Evolutionary conservation across 257 asterid species (phyloP), one percentile per base, ranked within the genome.

Genomic region (Fraxinus excelsior): DNA sequence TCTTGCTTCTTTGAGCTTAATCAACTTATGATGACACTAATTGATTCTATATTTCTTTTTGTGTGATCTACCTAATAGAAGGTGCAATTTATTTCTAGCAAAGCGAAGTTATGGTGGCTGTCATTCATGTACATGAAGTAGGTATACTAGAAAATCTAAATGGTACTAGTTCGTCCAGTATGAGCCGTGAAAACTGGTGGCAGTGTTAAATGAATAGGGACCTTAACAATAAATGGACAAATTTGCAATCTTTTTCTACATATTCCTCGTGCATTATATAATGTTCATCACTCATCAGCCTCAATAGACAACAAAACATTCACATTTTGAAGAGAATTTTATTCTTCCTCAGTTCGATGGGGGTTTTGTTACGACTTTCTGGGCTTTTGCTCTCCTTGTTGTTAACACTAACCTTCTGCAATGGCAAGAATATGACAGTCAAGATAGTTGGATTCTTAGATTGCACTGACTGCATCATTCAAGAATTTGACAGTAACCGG

Each of bases 381-480:
- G 56, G 46, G 13, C 62, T 80, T 34, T 49, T 28, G 46, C n/a
- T 73, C 42, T 73, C 80, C 53, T 49, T 85, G 7, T 62, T 80
- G 4, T 67, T 76, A 1, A 42, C 74, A 13, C 71, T 85, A 26
- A 78, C 79, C 76, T 76, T 73, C 62, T 75, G 79, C 40, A 75
- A 80, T 32, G 78, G 82, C 46, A 80, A 78, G 78, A 73, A 70
- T 29, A 76, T 74, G 67, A 83, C 84, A 16, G 67, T 88, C 70
- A 40, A 83, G 74, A 75, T 88, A 7, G 74, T 80, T 13, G 92
- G 92, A n/a, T 28, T 28, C n/a, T 26, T 81, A 46, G 80, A 83
- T 72, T 84, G 90, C 82, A 76, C 64, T 26, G 79, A 82, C 28
- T 86, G 90, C 83, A 76, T 67, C 81, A 71, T 53, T 44, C 70